phyloP scores from a whole-genome alignment of 2,329 filamentous ascomycete genomes.

The Sarocladium strictum region DNA sequence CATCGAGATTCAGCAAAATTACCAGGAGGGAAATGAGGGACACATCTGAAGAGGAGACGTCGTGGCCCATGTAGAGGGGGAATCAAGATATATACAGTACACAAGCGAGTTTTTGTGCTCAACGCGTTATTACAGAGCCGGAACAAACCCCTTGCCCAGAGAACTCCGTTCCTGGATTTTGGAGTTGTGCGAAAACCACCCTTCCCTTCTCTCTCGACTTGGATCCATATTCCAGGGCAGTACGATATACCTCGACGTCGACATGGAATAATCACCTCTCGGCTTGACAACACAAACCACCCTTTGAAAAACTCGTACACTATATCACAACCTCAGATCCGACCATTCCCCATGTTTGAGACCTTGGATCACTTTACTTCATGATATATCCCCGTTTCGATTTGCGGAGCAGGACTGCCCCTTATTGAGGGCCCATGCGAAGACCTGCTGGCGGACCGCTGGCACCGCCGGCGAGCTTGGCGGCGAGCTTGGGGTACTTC shows the following conservation, averaged over 20 bases:
- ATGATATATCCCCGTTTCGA: too few species aligned
- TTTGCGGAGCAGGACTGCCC: too few species aligned
- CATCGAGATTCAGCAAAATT: neutral
- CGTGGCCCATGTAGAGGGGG: neutral
- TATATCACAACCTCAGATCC: neutral
- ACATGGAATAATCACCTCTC: too few species aligned
- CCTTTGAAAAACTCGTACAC: neutral
- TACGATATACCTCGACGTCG: too few species aligned
- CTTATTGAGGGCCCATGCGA: conserved; percentile 29
- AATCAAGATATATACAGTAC: conserved; percentile 5
- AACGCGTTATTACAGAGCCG: conserved; percentile 2
- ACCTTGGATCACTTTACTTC: too few species aligned
- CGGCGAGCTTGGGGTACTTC: conserved; percentile 75
- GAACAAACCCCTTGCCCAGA: neutral
- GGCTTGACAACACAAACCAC: neutral
- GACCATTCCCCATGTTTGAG: neutral
- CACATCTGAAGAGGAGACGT: neutral
- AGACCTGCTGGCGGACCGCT: conserved; percentile 26
- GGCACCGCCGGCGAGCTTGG: conserved; percentile 48
- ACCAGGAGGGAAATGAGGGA: neutral
- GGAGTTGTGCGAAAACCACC: neutral
- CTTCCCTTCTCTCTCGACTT: neutral
- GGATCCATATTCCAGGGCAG: neutral
- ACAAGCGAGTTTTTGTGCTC: conserved; percentile 1
- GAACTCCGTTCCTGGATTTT: neutral